phyloP scores from a whole-genome alignment of 2,329 filamentous ascomycete species.

The Fusarium chuoi region DNA sequence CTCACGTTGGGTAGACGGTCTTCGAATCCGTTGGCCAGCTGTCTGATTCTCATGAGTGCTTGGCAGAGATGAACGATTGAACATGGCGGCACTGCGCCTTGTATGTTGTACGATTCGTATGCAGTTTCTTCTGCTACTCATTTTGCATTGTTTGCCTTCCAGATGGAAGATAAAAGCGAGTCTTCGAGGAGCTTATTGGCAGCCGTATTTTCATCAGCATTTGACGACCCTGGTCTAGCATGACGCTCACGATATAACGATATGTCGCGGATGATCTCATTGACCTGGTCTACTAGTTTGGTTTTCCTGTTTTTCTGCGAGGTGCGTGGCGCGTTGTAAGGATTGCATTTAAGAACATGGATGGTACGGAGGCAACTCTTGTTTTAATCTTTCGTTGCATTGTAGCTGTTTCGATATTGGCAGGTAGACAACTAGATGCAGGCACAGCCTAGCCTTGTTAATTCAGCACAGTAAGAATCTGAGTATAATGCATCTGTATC shows the following conservation, averaged over 20 bases:
- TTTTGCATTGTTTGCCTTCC: conserved; percentile 24
- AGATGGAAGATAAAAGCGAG: conserved; percentile 1
- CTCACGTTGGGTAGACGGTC: conserved; percentile 86
- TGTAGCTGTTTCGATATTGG: background rate
- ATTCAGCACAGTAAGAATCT: background rate
- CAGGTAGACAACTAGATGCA: conserved; percentile 30
- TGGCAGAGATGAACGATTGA: background rate
- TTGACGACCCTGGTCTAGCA: conserved; percentile 1
- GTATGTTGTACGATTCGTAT: conserved; percentile 18
- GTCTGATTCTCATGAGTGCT: conserved; percentile 33
- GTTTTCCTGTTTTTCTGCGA: conserved; percentile 7
- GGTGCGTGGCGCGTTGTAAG: conserved; percentile 27
- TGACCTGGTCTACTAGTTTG: conserved; percentile 15
- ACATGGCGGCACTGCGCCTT: background rate
- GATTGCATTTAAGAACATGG: conserved; percentile 24
- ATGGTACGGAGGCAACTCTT: conserved; percentile 22
- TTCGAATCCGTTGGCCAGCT: conserved; percentile 76
- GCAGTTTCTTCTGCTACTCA: conserved; percentile 8
- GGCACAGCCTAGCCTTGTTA: conserved; percentile 15
- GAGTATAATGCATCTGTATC: background rate
- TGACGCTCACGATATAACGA: conserved; percentile 36
- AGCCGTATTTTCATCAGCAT: conserved; percentile 18
- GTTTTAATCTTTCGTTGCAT: conserved; percentile 14
- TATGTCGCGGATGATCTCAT: conserved; percentile 33
- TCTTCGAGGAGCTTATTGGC: conserved; percentile 1